Conservation (phyloP, 2,329 filamentous ascomycete genomes). For the Cladosporium sp. region DNA sequence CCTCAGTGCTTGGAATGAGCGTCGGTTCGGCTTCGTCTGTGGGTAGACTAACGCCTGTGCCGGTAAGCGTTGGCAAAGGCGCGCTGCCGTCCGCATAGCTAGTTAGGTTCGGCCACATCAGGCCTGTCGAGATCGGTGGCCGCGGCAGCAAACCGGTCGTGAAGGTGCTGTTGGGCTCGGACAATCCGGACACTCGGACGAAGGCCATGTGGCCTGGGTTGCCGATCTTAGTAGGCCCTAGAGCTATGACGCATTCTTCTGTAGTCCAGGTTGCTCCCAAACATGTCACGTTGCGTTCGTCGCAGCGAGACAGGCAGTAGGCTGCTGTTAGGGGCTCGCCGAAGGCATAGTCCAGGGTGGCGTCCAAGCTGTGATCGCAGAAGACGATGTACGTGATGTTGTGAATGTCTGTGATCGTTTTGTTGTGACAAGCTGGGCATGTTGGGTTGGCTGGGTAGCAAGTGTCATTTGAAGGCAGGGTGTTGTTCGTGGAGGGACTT, state of each 20-base stretch:
- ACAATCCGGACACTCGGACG: background rate
- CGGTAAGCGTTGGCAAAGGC: background rate
- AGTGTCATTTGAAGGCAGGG: slow-evolving; percentile 9
- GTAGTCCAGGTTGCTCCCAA: slow-evolving; percentile 6
- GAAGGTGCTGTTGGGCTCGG: background rate
- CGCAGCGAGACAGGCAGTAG: slow-evolving; percentile 6
- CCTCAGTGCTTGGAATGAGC: background rate
- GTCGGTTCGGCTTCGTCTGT: background rate
- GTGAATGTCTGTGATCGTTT: slow-evolving; percentile 17
- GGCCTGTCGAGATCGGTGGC: background rate
- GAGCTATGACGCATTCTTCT: slow-evolving; percentile 7
- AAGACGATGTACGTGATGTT: slow-evolving; percentile 21
- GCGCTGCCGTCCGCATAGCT: background rate
- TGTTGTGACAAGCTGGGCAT: slow-evolving; percentile 22
- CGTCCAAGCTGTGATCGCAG: slow-evolving; percentile 13
- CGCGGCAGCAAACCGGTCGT: background rate
- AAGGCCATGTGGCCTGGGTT: slow-evolving; percentile 8
- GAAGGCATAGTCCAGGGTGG: slow-evolving; percentile 5
- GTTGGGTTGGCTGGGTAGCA: slow-evolving; percentile 16
- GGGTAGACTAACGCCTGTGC: background rate
- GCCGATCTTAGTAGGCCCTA: background rate
- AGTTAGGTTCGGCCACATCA: background rate
- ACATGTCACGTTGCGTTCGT: slow-evolving; percentile 7
- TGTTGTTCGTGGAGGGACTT: background rate
- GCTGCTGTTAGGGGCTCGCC: slow-evolving; percentile 5